A percentile compares a stretch with the other conserved stretches of the same genome.
phyloP scores from a whole-genome alignment of 2,329 filamentous ascomycete species.

The Elsinoe fawcettii region DNA sequence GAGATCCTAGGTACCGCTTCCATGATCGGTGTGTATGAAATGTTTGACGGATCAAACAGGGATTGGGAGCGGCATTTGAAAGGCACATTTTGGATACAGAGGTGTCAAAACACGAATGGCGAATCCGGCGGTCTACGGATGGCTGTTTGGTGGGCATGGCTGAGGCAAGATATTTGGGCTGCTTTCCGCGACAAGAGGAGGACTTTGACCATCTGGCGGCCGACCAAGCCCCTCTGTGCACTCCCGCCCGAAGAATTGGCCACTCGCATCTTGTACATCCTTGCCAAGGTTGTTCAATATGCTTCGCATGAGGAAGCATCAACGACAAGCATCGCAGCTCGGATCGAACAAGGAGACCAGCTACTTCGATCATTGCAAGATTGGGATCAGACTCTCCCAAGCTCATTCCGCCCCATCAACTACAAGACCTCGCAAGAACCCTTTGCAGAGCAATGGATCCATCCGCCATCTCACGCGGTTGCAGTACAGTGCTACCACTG shows the following conservation, averaged over 20 bases:
- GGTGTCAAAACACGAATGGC: conserved; percentile 54
- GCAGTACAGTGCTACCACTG: conserved; percentile 48
- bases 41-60: conserved; percentile 52
- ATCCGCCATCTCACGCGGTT: conserved; percentile 39
- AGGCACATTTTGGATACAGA: conserved; percentile 58
- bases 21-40: conserved; percentile 57
- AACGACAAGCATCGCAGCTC: conserved; percentile 29
- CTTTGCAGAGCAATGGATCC: conserved; percentile 46
- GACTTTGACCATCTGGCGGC: conserved; percentile 52
- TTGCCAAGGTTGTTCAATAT: conserved; percentile 53
- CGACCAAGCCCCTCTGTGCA: conserved; percentile 41
- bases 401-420: conserved; percentile 39
- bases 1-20: conserved; percentile 54
- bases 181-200: conserved; percentile 52
- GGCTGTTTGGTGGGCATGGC: conserved; percentile 59
- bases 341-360: conserved; percentile 36
- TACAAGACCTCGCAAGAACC: conserved; percentile 21
- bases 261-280: conserved; percentile 46
- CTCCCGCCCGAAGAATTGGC: conserved; percentile 50
- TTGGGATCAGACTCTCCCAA: conserved; percentile 41
- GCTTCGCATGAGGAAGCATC: conserved; percentile 41
- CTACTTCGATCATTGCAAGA: conserved; percentile 44
- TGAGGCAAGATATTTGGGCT: conserved; percentile 59
- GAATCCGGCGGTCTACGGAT: conserved; percentile 49
- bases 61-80: conserved; percentile 57